Base-by-base conservation (phyloP, 805 yeast genomes). In the Saturnispora sanitii region DNA sequence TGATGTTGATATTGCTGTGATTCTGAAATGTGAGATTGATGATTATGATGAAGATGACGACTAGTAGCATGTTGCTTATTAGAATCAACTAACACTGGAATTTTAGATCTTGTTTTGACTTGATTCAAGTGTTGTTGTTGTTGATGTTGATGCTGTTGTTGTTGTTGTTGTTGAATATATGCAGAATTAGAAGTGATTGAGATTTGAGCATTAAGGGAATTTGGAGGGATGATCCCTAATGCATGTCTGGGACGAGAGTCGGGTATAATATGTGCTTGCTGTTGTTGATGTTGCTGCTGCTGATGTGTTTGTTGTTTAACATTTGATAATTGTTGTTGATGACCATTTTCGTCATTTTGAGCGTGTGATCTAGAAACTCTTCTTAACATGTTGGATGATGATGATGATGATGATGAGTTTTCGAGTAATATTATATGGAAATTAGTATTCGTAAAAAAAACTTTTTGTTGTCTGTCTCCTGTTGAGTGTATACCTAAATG, bases 221-320 rank as follows among this genome's bases (percentile, higher is more conserved):
- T 47, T 29, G 54, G 54, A 1, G 61, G 53, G 20, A 57, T 47
- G 15, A 55, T 52, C 4, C 62, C 60, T 16, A 57, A 45, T 2
- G 49, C 58, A 35, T 32, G 35, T n/a, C 35, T 32, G 9, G 48
- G 52, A 47, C 62, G 52, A 31, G 35, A 45, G 43, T 18, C 22
- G 35, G 27, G 22, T 31, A 31, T 11, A 15, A 4, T 20, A 16
- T 8, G 29, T 37, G 13, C 12, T 28, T 26, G 38, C 12, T 25
- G 18, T 17, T n/a, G 31, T 35, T 26, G 38, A 18, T 16, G 37
- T 18, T 16, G 29, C 15, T 20, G 35, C 16, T 19, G n/a, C 11
- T 19, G 20, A 16, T 11, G 35, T 29, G 9, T 9, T 21, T 26
- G 38, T 13, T 35, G 28, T 18, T n/a, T 17, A 26, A 13, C 28